Base-by-base conservation (phyloP, 768 basidiomycete genomes). In the Collybiopsis luxurians region DNA sequence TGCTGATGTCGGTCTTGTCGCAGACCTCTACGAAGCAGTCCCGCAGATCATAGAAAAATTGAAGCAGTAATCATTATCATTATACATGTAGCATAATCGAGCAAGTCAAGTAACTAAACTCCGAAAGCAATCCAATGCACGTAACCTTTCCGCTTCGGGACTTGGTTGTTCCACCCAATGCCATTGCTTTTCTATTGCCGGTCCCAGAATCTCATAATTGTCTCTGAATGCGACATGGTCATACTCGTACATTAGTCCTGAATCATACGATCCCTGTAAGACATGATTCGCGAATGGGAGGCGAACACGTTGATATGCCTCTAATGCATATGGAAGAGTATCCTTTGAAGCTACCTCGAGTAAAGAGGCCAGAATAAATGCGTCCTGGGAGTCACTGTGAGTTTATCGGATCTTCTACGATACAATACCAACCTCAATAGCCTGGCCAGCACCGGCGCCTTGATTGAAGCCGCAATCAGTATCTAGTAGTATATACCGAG, bases 1-100 rank as follows among this genome's bases (percentile, higher is more conserved):
- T 2, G 97, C 97, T 17, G 97, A 99, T 71, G 83, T 89, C 13
- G 96, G 96, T 0, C 83, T 99, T 15, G 94, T 97, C 3, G 96
- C 86, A 36, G 97, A 99, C 69, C 77, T 98, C 45, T 99, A 89
- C 65, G 87, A 95, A 28, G 92, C 79, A 39, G 95, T 98, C 2
- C 97, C 97, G 0, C 86, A 97, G 73, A 73, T 99, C 53, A 83
- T 90, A 31, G 83, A 94, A 73, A 95, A 97, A 75, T 70, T 98
- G 57, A 88, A 95, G 74, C 68, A 73, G 63, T 70, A 56, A 58
- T 34, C 30, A 39, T 27, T n/a, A 36, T 24, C 10, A 36, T 19
- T 23, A 30, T n/a, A 23, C n/a, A 19, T 44, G 19, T 23, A 13
- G 19, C 4, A 26, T 47, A 55, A 2, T 42, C 2, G 7, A 45